Evolutionary conservation across 148 eudicot genomes (phyloP).

Genomic region (Spergularia bocconei): DNA sequence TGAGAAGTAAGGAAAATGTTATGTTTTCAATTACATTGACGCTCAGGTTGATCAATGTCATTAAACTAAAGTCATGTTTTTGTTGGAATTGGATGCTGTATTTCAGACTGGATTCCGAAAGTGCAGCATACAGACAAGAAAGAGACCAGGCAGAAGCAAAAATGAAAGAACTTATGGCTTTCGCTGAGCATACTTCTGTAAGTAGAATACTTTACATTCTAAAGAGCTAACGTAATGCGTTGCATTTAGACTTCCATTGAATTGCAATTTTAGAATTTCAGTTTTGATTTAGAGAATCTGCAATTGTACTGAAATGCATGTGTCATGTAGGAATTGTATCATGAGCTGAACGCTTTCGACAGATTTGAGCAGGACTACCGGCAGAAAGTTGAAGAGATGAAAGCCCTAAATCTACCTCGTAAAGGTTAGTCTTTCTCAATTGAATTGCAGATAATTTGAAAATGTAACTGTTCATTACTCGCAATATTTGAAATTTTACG

Average conservation of each 20-base stretch:
- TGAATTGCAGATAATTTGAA: background rate
- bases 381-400: constrained; percentile 75
- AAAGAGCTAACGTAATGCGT: background rate
- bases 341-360: constrained; percentile 82
- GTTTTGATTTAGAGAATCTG: background rate
- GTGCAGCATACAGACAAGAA: constrained; percentile 37
- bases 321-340: constrained; percentile 77
- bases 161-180: constrained; percentile 64
- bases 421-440: constrained; percentile 51
- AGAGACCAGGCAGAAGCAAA: constrained; percentile 63
- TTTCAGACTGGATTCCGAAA: constrained; percentile 67
- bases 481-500: background rate
- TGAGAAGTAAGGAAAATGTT: constrained; percentile 55
- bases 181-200: constrained; percentile 86
- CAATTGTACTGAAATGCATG: constrained; percentile 1
- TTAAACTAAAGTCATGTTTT: constrained; percentile 3
- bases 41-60: constrained; percentile 8
- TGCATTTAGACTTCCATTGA: background rate
- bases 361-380: constrained; percentile 85
- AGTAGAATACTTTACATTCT: constrained; percentile 29
- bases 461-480: background rate
- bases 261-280: background rate
- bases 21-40: constrained; percentile 4
- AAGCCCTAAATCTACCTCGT: constrained; percentile 76
- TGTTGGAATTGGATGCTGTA: constrained; percentile 22